Conservation (phyloP, 2,329 filamentous ascomycete species). For the Aspergillus sp. region DNA sequence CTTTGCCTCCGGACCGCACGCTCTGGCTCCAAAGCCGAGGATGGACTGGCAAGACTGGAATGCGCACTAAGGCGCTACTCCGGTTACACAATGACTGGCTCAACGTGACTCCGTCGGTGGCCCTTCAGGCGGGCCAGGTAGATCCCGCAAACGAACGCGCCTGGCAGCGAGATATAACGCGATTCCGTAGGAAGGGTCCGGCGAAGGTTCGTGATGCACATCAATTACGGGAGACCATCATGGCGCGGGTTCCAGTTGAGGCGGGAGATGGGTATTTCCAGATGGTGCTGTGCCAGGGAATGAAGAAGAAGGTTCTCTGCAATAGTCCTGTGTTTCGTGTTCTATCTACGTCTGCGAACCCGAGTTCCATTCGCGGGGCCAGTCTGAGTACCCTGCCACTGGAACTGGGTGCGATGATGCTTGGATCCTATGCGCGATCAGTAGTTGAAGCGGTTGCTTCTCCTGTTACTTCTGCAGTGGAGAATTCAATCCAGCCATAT, state of each 20-base stretch:
- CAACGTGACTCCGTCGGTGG: constrained; percentile 55
- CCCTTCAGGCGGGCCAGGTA: constrained; percentile 43
- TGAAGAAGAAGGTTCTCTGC: constrained; percentile 53
- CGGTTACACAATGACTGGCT: constrained; percentile 55
- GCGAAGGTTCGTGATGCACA: constrained; percentile 44
- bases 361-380: constrained; percentile 55
- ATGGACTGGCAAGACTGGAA: constrained; percentile 60
- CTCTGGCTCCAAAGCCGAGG: constrained; percentile 63
- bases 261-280: constrained; percentile 62
- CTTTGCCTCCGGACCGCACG: constrained; percentile 50
- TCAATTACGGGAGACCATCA: constrained; percentile 52
- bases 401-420: constrained; percentile 48
- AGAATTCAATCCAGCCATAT: constrained; percentile 19
- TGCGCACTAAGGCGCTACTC: constrained; percentile 56
- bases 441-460: constrained; percentile 16
- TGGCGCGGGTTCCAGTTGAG: constrained; percentile 56
- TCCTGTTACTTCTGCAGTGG: constrained; percentile 18
- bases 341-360: constrained; percentile 56
- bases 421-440: constrained; percentile 37
- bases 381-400: constrained; percentile 57
- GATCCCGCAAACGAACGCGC: constrained; percentile 52
- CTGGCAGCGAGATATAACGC: constrained; percentile 59
- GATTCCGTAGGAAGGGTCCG: constrained; percentile 51
- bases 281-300: constrained; percentile 52
- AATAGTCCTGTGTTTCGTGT: constrained; percentile 60